Evolutionary conservation across 495 filamentous ascomycete species (phyloP).

Genomic region (Recurvomyces mirabilis): DNA sequence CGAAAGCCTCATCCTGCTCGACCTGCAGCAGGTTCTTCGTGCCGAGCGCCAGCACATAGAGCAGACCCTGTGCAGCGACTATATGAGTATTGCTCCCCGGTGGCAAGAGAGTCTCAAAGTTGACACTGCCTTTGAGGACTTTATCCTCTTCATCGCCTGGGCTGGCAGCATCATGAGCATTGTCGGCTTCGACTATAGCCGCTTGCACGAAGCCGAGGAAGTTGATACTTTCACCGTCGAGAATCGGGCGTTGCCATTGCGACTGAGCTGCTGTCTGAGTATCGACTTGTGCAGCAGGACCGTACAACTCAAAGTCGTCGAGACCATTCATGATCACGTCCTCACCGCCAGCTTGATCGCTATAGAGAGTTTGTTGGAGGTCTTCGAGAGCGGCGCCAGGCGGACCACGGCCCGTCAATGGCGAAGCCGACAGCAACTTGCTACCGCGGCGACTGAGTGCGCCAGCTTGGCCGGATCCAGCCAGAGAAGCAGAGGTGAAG

Average conservation of each 20-base stretch:
- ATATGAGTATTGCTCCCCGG: constrained; percentile 39
- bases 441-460: constrained; percentile 38
- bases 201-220: constrained; percentile 50
- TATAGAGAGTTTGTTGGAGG: constrained; percentile 23
- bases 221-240: constrained; percentile 47
- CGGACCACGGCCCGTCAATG: constrained; percentile 45
- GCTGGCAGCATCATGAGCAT: constrained; percentile 16
- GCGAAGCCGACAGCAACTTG: constrained; percentile 49
- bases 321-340: constrained; percentile 6
- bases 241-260: constrained; percentile 36
- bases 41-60: constrained; percentile 59
- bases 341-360: constrained; percentile 25
- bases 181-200: constrained; percentile 29
- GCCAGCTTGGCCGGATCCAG: constrained; percentile 41
- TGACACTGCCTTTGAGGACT: constrained; percentile 29
- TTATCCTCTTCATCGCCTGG: constrained; percentile 29
- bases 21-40: constrained; percentile 51
- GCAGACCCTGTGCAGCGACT: constrained; percentile 61
- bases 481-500: constrained; percentile 43
- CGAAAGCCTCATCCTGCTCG: constrained; percentile 39
- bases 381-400: constrained; percentile 30
- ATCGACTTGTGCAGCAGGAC: constrained; percentile 35
- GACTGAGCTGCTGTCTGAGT: constrained; percentile 35
- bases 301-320: constrained; percentile 35
- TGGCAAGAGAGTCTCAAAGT: constrained; percentile 53